Evolutionary conservation across 306 rosid species (phyloP).

Genomic region (Acmispon strigosus): DNA sequence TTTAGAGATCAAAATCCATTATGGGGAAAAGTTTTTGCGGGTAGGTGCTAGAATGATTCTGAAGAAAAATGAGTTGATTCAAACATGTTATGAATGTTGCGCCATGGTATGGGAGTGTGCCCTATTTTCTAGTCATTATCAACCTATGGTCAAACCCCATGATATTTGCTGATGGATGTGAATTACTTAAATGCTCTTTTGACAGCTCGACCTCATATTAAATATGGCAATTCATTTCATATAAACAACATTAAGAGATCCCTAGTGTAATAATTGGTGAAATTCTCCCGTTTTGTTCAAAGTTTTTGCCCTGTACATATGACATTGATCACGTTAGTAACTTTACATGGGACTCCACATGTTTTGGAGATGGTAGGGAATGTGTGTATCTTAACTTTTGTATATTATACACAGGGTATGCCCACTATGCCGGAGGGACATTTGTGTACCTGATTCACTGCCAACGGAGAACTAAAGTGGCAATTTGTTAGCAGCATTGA

Average conservation of each 20-base stretch:
- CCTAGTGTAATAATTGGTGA: background rate
- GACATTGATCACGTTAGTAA: background rate
- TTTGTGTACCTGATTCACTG: constrained; percentile 57
- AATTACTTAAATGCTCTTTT: background rate
- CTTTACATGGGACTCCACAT: background rate
- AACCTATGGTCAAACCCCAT: background rate
- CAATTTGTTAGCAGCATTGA: constrained; percentile 7
- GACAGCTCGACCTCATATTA: background rate
- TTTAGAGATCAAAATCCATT: no score
- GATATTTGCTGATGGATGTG: background rate
- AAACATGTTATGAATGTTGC: background rate
- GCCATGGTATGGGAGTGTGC: background rate
- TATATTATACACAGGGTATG: constrained; percentile 73
- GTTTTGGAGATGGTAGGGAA: constrained; percentile 6
- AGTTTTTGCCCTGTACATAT: constrained; percentile 7
- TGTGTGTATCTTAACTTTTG: constrained; percentile 10
- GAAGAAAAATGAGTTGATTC: no score
- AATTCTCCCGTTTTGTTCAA: background rate
- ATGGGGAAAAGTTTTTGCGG: no score
- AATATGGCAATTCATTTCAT: constrained; percentile 9
- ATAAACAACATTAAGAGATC: background rate
- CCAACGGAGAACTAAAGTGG: constrained; percentile 41
- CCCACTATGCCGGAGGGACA: constrained; percentile 88
- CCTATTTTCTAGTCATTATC: background rate
- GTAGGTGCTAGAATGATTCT: no score